phyloP scores from a whole-genome alignment of 2,329 filamentous ascomycete species.

The Lachnum nothofagi region DNA sequence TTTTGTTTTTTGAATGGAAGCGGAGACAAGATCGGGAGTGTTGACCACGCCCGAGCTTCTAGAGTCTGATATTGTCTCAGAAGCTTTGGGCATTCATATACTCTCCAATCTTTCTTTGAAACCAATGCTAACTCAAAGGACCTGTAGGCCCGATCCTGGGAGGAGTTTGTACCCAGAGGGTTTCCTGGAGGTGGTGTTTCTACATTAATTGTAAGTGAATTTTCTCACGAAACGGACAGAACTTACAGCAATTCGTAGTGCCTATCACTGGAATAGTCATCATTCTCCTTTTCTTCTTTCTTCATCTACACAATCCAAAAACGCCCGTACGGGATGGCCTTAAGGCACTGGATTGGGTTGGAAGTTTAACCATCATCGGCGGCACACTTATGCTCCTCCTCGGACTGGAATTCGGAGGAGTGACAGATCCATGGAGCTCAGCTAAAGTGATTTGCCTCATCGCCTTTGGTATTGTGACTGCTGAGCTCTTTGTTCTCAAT shows the following conservation, averaged over 20 bases:
- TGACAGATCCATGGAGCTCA: slow-evolving; percentile 56
- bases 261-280: slow-evolving; percentile 34
- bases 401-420: slow-evolving; percentile 78
- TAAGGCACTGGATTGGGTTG: slow-evolving; percentile 56
- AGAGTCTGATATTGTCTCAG: too few relatives aligned
- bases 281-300: slow-evolving; percentile 54
- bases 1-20: slow-evolving; percentile 37
- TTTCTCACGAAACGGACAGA: not conserved
- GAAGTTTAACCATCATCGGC: slow-evolving; percentile 57
- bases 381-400: slow-evolving; percentile 82
- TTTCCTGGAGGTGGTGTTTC: slow-evolving; percentile 57
- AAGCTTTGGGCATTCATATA: too few relatives aligned
- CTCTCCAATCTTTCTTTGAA: too few relatives aligned
- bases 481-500: slow-evolving; percentile 58
- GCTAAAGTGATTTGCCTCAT: slow-evolving; percentile 38
- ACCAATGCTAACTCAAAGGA: too few relatives aligned
- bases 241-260: slow-evolving; percentile 7
- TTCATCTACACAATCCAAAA: slow-evolving; percentile 62
- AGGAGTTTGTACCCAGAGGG: slow-evolving; percentile 58
- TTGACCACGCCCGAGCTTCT: slow-evolving; percentile 38
- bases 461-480: slow-evolving; percentile 57
- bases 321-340: slow-evolving; percentile 59
- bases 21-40: slow-evolving; percentile 40
- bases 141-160: slow-evolving; percentile 64
- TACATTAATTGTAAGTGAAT: slow-evolving; percentile 9